These are phyloP conservation scores for Handroanthus guayacan DNA, from an alignment of 257 asterid genomes.

Conservation along the genomic window DNA sequence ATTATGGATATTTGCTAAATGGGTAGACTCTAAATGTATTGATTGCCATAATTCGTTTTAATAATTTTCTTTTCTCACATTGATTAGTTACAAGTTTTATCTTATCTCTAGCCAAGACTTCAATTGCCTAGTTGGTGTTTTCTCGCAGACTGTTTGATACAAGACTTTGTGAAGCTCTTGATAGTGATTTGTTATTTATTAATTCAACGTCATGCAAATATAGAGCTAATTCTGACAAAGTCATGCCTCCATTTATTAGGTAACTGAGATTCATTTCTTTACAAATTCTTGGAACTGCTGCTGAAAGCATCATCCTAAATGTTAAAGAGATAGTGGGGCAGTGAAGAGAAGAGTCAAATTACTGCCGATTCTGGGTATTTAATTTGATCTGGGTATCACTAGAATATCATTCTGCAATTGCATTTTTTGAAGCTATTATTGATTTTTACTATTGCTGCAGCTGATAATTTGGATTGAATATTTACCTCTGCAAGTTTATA, in stretches of 20 bases:
- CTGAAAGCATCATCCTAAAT: too few species aligned
- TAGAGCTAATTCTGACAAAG: constrained; percentile 19
- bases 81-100: not conserved
- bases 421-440: constrained; percentile 5
- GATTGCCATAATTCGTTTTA: constrained; percentile 11
- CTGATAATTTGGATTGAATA: too few species aligned
- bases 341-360: constrained; percentile 93
- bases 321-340: too few species aligned
- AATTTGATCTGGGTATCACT: constrained; percentile 27
- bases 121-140: not conserved
- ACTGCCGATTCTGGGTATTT: constrained; percentile 93
- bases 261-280: constrained; percentile 81
- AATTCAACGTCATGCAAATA: not conserved
- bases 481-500: constrained; percentile 15
- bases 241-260: constrained; percentile 50
- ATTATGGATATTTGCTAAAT: too few species aligned
- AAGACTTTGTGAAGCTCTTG: constrained; percentile 1
- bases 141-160: not conserved
- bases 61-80: not conserved
- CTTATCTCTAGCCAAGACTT: constrained; percentile 11
- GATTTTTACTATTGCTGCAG: constrained; percentile 23
- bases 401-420: constrained; percentile 4
- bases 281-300: constrained; percentile 65
- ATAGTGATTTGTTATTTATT: not conserved
- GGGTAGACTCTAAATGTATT: not conserved